phyloP scores from a whole-genome alignment of 202 grass and related monocot genomes.

The Bolboschoenoplectus hybrid region DNA sequence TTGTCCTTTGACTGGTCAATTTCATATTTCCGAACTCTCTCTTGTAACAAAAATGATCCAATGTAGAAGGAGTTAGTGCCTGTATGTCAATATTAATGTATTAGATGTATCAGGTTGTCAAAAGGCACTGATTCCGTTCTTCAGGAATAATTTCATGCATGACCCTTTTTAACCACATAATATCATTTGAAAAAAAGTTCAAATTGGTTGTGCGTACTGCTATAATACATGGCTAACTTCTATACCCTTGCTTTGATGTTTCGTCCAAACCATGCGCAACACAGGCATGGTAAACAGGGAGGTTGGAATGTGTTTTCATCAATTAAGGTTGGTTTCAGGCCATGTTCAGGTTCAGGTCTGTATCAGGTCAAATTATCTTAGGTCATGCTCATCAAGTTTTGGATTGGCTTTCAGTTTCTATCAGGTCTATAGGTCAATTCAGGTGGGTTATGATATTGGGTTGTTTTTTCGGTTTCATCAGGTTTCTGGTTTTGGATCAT shows the following conservation, averaged over 20 bases:
- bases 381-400: background rate
- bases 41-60: background rate
- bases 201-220: background rate
- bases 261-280: background rate
- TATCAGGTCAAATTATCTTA: background rate
- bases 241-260: background rate
- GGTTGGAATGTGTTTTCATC: background rate
- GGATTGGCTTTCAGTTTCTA: background rate
- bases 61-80: background rate
- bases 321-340: background rate
- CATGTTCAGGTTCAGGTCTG: background rate
- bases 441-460: background rate
- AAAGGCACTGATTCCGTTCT: background rate
- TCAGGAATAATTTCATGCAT: background rate
- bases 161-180: background rate
- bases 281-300: background rate
- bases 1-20: background rate
- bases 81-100: background rate
- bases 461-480: background rate
- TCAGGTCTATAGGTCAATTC: background rate
- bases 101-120: background rate
- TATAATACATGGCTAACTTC: background rate
- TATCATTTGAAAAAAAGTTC: background rate
- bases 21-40: background rate
- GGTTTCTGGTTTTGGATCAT: background rate